Evolutionary conservation across 306 rosid genomes (phyloP), one percentile per base, ranked within the genome.

Genomic region (Oemleria cerasiformis): DNA sequence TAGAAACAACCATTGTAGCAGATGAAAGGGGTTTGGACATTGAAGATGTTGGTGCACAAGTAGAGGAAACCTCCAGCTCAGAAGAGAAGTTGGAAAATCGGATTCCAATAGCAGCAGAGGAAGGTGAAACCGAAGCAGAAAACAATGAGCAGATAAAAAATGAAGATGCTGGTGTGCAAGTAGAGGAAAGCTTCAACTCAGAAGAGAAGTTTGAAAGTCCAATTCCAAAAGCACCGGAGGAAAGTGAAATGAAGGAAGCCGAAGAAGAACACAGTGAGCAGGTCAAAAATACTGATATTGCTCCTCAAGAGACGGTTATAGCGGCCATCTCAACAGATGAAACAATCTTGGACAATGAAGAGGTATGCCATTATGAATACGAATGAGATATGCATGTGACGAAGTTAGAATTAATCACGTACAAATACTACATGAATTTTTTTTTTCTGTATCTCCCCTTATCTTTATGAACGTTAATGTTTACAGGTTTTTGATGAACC

Each of bases 241-340:
- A 55, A 73, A 72, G 70, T 51, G 70, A 75, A 44, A 36, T 45
- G 68, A 59, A 75, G 59, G 79, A 73, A 66, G 65, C 49, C 38
- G 16, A 67, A 34, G 65, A 38, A 51, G 75, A 59, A 42, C 39
- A 57, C 34, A 36, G 56, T 49, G 73, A 71, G 70, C 62, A 58
- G 42, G 56, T 64, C 44, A 48, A 64, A 48, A 56, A 14, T 67
- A 14, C 17, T 55, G 42, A 72, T 16, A 41, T 12, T 77, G 9
- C 48, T 54, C 48, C 55, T 44, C 48, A 65, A 55, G 72, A 42
- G 38, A 64, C 10, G 17, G 38, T 8, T 25, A 25, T 25, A 25
- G 30, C 30, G 1, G 30, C 30, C 30, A 25, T 2, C 30, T 25
- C 30, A 54, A 70, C 9, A 1, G 65, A 41, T 14, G 55, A 70